These are phyloP conservation scores for Termitomyces sp. DNA, from an alignment of 768 basidiomycete species.

Conservation along the genomic window DNA sequence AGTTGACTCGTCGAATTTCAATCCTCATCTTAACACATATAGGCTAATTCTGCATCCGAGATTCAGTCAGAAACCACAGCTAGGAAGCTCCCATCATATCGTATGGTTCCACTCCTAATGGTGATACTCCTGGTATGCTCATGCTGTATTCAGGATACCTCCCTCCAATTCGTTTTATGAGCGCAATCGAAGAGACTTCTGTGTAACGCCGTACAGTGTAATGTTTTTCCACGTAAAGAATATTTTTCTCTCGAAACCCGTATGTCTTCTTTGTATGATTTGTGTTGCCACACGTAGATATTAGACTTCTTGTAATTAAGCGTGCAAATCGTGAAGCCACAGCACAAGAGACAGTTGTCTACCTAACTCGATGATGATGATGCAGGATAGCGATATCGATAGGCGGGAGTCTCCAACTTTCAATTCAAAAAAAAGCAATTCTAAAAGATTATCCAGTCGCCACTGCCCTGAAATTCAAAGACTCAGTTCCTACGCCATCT, in stretches of 20 bases:
- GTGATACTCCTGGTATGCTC: background rate
- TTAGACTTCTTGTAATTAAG: background rate
- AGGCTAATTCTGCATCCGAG: slow-evolving; percentile 52
- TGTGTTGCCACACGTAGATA: background rate
- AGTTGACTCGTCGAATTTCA: background rate
- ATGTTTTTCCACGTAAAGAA: background rate
- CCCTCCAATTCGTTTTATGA: slow-evolving; percentile 23
- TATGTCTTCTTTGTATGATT: background rate
- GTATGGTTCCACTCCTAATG: slow-evolving; percentile 24
- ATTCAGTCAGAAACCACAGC: slow-evolving; percentile 67
- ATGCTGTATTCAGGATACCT: slow-evolving; percentile 25
- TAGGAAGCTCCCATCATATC: slow-evolving; percentile 69
- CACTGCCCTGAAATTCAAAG: too few species aligned
- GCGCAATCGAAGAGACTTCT: background rate
- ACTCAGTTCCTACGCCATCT: too few species aligned
- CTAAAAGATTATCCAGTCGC: too few species aligned
- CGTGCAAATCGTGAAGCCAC: background rate
- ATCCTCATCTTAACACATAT: background rate
- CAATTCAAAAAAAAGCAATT: too few species aligned
- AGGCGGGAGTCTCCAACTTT: too few species aligned
- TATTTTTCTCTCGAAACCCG: background rate
- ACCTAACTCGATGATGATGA: background rate
- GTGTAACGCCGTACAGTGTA: background rate
- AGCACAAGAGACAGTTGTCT: background rate
- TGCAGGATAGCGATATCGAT: too few species aligned